Evolutionary conservation across 2,329 filamentous ascomycete species (phyloP).

Genomic region (Exserohilum rostratum): DNA sequence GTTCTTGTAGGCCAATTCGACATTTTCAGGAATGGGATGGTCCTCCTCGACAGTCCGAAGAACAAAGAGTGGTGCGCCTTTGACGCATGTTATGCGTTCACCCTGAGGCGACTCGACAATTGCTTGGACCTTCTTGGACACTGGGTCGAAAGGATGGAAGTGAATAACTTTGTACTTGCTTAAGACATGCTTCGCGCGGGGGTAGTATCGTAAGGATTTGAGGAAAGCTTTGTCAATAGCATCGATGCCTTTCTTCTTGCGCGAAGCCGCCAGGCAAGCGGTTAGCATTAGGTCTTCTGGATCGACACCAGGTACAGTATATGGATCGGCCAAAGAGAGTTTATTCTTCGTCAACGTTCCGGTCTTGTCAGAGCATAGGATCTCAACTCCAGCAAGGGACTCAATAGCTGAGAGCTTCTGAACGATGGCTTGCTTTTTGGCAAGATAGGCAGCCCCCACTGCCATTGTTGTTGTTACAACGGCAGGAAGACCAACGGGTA

Average conservation of each 20-base stretch:
- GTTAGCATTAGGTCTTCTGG: conserved; percentile 90
- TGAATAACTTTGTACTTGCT: conserved; percentile 84
- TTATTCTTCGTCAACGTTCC: conserved; percentile 95
- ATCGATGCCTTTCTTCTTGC: conserved; percentile 95
- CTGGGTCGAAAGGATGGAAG: conserved; percentile 88
- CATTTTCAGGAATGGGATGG: conserved; percentile 74
- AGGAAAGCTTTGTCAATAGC: conserved; percentile 95
- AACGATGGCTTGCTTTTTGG: conserved; percentile 91
- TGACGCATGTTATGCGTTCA: conserved; percentile 85
- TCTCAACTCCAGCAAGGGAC: conserved; percentile 89
- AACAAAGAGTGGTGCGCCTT: conserved; percentile 87
- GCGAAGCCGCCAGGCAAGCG: conserved; percentile 85
- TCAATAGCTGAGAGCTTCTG: conserved; percentile 93
- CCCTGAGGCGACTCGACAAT: conserved; percentile 83
- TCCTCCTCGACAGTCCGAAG: conserved; percentile 87
- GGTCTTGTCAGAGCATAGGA: conserved; percentile 94
- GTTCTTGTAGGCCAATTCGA: conserved; percentile 87
- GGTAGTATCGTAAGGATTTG: conserved; percentile 82
- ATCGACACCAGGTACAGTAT: conserved; percentile 80
- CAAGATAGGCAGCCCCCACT: conserved; percentile 87
- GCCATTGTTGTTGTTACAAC: conserved; percentile 96
- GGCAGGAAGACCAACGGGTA: conserved; percentile 89
- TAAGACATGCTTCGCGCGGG: conserved; percentile 78
- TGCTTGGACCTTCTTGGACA: conserved; percentile 90
- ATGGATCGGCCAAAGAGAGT: conserved; percentile 84